A percentile compares a stretch with the other conserved stretches of the same genome.
These are phyloP conservation scores for Patellifolia procumbens DNA, from an alignment of 179 eudicot species.

Conservation along the genomic window DNA sequence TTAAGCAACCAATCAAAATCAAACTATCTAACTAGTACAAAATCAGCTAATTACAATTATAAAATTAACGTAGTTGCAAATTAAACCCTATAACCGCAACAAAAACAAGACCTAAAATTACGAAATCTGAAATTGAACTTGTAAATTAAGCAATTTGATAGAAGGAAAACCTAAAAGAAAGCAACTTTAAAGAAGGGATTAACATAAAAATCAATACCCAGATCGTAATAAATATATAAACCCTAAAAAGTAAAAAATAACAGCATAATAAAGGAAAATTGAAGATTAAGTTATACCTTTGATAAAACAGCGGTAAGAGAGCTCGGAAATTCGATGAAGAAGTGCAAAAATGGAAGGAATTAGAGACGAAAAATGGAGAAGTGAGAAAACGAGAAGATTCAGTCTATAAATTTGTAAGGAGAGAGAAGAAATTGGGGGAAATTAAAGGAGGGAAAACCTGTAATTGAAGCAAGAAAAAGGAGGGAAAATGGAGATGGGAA, in stretches of 20 bases:
- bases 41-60: not conserved
- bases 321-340: not conserved
- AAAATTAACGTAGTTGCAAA: not conserved
- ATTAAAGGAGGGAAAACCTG: slow-evolving; percentile 15
- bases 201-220: not conserved
- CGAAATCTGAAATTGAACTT: not conserved
- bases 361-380: not conserved
- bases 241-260: not conserved
- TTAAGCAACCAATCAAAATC: not conserved
- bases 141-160: not conserved
- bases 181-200: not conserved
- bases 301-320: not conserved
- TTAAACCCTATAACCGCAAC: slow-evolving; percentile 6
- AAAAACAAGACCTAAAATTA: not conserved
- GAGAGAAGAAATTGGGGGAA: not conserved
- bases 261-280: not conserved
- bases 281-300: not conserved
- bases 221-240: not conserved
- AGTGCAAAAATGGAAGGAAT: slow-evolving; percentile 1
- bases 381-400: not conserved
- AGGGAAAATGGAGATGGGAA: not conserved
- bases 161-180: not conserved
- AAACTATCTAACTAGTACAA: not conserved
- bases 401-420: not conserved
- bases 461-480: not conserved